Percentiles rank a stretch among this genome's conserved stretches.
These are phyloP conservation scores for Moesziomyces parantarcticus DNA, from an alignment of 1,284 basidiomycete genomes.

Conservation along the genomic window DNA sequence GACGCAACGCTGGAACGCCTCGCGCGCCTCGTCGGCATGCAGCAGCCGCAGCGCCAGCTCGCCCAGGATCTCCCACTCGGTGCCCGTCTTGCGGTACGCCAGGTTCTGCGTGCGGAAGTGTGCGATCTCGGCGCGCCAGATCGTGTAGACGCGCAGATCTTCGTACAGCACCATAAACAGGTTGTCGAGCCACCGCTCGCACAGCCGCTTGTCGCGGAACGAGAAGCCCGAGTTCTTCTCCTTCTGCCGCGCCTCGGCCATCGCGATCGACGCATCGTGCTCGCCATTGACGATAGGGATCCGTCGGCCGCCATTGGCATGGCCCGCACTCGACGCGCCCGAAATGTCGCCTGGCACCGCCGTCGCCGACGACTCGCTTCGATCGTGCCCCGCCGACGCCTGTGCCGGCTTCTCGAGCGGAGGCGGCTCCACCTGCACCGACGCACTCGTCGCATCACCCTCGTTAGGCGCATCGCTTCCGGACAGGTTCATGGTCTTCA, in stretches of 20 bases:
- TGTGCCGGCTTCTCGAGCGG: constrained; percentile 69
- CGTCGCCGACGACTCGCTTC: constrained; percentile 38
- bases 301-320: constrained; percentile 11
- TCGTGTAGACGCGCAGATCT: constrained; percentile 98
- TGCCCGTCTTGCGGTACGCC: constrained; percentile 92
- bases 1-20: constrained; percentile 93
- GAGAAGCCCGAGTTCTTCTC: constrained; percentile 75
- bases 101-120: constrained; percentile 98
- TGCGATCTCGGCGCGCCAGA: constrained; percentile 98
- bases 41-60: constrained; percentile 90
- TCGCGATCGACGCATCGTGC: constrained; percentile 46
- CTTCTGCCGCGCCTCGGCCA: constrained; percentile 41
- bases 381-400: constrained; percentile 64
- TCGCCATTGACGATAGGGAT: constrained; percentile 40
- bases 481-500: constrained; percentile 59
- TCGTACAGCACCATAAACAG: constrained; percentile 98
- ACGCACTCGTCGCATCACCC: constrained; percentile 1
- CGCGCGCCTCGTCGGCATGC: constrained; percentile 97
- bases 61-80: constrained; percentile 98
- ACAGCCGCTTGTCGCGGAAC: constrained; percentile 94
- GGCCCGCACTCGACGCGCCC: constrained; percentile 1
- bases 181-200: constrained; percentile 98
- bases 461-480: not conserved
- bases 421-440: constrained; percentile 56
- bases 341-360: constrained; percentile 25